Conservation (phyloP, 2,329 filamentous ascomycete genomes). For the Diplocarpon rosae region DNA sequence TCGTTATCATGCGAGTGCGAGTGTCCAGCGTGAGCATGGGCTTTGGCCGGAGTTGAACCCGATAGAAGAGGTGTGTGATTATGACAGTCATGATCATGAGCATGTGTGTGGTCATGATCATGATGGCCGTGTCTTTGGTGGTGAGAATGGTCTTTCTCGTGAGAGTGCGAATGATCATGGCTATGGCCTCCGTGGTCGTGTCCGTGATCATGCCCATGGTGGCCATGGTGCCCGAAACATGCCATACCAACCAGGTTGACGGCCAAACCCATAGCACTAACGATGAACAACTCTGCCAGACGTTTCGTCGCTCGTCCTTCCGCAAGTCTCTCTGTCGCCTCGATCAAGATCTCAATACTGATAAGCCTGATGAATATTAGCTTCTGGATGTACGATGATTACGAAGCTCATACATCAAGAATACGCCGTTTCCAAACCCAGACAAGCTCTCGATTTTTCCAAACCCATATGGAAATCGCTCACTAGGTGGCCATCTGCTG, state of each 20-base stretch:
- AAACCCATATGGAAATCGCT: constrained; percentile 86
- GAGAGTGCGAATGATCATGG: constrained; percentile 26
- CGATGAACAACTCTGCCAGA: constrained; percentile 75
- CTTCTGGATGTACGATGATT: neutral
- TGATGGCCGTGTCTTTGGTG: constrained; percentile 11
- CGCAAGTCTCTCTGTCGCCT: constrained; percentile 78
- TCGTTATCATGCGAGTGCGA: constrained; percentile 70
- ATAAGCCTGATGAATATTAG: constrained; percentile 53
- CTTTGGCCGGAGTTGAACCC: constrained; percentile 7
- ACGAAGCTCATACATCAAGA: constrained; percentile 58
- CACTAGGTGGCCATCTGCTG: constrained; percentile 90
- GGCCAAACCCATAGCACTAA: constrained; percentile 73
- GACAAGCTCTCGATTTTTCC: constrained; percentile 95
- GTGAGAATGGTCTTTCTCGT: constrained; percentile 12
- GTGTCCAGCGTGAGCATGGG: constrained; percentile 27
- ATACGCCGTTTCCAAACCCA: constrained; percentile 92
- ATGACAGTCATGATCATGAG: constrained; percentile 26
- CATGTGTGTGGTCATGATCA: constrained; percentile 26
- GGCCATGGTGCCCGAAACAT: constrained; percentile 34
- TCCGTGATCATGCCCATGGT: constrained; percentile 34
- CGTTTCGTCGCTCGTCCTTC: constrained; percentile 77
- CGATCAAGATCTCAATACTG: constrained; percentile 90
- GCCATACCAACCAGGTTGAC: constrained; percentile 85
- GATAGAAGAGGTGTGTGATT: constrained; percentile 10
- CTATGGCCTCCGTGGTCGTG: constrained; percentile 22